A percentile compares a stretch with the other conserved stretches of the same genome.
phyloP scores from a whole-genome alignment of 2,329 filamentous ascomycete genomes.

The Fusarium robinianum region DNA sequence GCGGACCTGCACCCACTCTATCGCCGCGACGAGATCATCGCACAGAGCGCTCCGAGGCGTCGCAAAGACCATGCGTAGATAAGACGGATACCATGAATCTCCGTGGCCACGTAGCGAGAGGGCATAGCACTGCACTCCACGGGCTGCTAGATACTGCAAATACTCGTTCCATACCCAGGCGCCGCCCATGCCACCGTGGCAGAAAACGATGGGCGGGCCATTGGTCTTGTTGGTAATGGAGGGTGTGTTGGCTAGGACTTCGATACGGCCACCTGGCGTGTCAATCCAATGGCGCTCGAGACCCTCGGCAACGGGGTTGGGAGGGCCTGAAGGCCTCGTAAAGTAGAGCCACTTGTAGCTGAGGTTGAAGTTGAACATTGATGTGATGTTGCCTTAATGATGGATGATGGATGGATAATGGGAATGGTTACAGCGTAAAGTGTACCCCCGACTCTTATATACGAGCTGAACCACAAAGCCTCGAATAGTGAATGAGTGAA shows the following conservation, averaged over 20 bases:
- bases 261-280: slow-evolving; percentile 52
- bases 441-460: slow-evolving; percentile 14
- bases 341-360: slow-evolving; percentile 36
- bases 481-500: no score
- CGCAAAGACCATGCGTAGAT: slow-evolving; percentile 52
- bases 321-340: slow-evolving; percentile 30
- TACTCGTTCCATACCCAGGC: slow-evolving; percentile 59
- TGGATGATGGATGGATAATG: neutral
- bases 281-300: slow-evolving; percentile 50
- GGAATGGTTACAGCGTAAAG: neutral
- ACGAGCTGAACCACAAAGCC: no score
- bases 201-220: slow-evolving; percentile 52
- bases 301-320: slow-evolving; percentile 39
- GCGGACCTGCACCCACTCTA: slow-evolving; percentile 43
- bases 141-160: slow-evolving; percentile 52
- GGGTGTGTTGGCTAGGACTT: slow-evolving; percentile 52
- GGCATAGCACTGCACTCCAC: slow-evolving; percentile 55
- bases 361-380: slow-evolving; percentile 36
- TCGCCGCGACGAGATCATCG: slow-evolving; percentile 50
- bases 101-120: slow-evolving; percentile 58
- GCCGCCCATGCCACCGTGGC: slow-evolving; percentile 59
- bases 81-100: slow-evolving; percentile 55
- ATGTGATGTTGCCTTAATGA: neutral
- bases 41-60: slow-evolving; percentile 49
- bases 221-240: slow-evolving; percentile 11